Conservation (phyloP, 805 yeast species). For the Pichia kluyveri region DNA sequence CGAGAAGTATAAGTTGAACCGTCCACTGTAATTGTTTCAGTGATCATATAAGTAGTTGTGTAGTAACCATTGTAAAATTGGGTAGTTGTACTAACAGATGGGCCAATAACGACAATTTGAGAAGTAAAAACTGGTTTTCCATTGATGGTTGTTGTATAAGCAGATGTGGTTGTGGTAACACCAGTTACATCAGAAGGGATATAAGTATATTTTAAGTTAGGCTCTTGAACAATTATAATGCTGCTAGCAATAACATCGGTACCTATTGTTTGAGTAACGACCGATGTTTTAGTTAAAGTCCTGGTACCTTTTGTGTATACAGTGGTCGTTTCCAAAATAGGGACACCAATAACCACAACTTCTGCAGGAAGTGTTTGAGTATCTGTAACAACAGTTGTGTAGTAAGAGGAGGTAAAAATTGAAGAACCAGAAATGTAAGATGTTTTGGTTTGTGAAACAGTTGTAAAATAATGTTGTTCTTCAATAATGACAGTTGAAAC, state of each 20-base stretch:
- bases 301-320: neutral
- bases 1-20: neutral
- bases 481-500: neutral
- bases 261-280: neutral
- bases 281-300: neutral
- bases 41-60: neutral
- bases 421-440: neutral
- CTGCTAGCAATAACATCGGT: neutral
- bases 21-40: neutral
- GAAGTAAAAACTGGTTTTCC: neutral
- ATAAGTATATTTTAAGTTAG: conserved; percentile 1
- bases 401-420: neutral
- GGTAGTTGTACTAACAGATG: conserved; percentile 1
- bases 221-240: conserved; percentile 1
- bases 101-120: conserved; percentile 3
- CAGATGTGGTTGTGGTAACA: neutral
- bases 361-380: neutral
- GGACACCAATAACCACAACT: conserved; percentile 3
- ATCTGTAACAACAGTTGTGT: neutral
- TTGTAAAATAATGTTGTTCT: neutral
- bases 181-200: neutral
- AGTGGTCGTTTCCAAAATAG: neutral
- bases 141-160: neutral
- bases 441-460: neutral
- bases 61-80: neutral